Evolutionary conservation across 371 early-diverging fungal genomes (phyloP), one percentile per base, ranked within the genome.

Genomic region (Rhizopus sp.): DNA sequence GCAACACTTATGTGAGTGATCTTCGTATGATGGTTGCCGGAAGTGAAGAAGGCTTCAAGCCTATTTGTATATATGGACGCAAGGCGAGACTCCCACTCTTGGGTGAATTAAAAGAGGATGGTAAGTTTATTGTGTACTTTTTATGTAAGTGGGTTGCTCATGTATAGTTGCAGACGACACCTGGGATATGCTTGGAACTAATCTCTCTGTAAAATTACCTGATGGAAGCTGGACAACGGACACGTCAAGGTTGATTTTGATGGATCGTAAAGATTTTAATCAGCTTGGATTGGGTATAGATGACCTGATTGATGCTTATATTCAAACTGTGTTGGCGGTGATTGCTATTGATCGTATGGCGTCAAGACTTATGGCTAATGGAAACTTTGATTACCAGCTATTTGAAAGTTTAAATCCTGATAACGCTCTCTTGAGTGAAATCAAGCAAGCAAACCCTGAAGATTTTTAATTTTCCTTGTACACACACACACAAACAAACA

Each of bases 161-260:
- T 7, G 47, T 48, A 35, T 34, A 54, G 9, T 48, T 70, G 73
- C 64, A 23, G 23, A 23, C 6, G 62, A 70, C 53, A 72, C 94
- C 4, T 95, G 96, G 96, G 93, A 93, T 58, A 95, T 95, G 94
- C 83, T 95, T 13, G 96, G 96, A 7, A 95, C 96, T 7, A 95
- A 95, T 62, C 70, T 95, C 37, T 88, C 88, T 6, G 88, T 94
- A 64, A 93, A 93, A 70, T 47, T 82, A 13, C 80, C 84, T 1
- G 87, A 91, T 55, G 86, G 85, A 8, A 75, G 79, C n/a, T 95
- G 93, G 93, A 88, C 91, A 4, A 93, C 94, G 1, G 94, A 95
- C 63, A 82, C 94, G 4, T 87, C 90, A 57, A 78, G 94, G 10
- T 68, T 95, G 39, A 71, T 93, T 50, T 78, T 94, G 23, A 93